Conservation (phyloP, 768 basidiomycete species). For the Pleurotus salmoneostramineus region DNA sequence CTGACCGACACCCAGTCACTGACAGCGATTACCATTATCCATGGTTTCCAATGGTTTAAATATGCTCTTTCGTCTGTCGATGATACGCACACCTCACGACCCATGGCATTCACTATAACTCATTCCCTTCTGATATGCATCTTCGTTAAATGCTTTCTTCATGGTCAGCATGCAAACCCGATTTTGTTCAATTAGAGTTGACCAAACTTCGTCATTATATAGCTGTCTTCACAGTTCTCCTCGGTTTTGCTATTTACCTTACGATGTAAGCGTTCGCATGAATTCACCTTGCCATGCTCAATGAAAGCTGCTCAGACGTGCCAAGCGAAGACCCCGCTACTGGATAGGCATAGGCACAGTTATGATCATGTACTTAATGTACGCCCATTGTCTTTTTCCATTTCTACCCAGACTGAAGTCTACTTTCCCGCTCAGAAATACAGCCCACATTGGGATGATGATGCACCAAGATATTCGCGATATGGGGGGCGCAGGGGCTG, state of each 20-base stretch:
- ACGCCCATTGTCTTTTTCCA: background rate
- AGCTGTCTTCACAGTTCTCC: background rate
- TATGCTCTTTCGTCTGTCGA: background rate
- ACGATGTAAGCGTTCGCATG: background rate
- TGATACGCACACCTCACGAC: background rate
- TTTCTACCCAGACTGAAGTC: background rate
- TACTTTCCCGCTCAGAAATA: background rate
- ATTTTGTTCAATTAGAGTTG: background rate
- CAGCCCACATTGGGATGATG: background rate
- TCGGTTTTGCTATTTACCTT: background rate
- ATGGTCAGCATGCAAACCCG: background rate
- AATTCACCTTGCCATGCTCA: background rate
- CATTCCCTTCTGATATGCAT: background rate
- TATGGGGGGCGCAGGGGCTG: background rate
- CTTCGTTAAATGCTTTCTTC: background rate
- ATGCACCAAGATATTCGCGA: background rate
- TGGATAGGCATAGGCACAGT: background rate
- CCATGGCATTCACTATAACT: background rate
- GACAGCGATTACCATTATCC: too few relatives aligned
- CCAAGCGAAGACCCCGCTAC: background rate
- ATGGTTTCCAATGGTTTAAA: background rate
- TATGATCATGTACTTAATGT: background rate
- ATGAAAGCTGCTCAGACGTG: background rate
- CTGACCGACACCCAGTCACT: too few relatives aligned
- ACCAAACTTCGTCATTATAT: background rate